A percentile compares a stretch with the other conserved stretches of the same genome.
Evolutionary conservation across 169 alveolate genomes (phyloP).

Genomic region (Eimeria praecox): DNA sequence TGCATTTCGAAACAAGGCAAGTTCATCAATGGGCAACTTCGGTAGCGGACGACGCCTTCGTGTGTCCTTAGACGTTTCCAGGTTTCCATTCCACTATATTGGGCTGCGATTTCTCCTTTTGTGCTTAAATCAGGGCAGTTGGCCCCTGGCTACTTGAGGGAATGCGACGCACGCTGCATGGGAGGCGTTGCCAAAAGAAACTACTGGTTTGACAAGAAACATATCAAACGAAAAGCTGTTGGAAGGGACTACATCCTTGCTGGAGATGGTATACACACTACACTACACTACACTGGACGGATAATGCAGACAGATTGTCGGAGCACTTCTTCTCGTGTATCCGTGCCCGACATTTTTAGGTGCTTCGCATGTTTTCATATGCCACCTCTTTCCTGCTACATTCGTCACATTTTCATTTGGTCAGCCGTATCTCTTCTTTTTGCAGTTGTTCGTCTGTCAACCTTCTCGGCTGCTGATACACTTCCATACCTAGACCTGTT

Average conservation of each 20-base stretch:
- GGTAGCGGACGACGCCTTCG: neutral
- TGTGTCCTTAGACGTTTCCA: neutral
- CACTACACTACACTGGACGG: neutral
- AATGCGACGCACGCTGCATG: slow-evolving; percentile 60
- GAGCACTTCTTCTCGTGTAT: neutral
- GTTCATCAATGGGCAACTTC: slow-evolving; percentile 1
- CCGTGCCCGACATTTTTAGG: neutral
- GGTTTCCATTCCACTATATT: neutral
- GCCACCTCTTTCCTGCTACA: neutral
- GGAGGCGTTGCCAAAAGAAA: neutral
- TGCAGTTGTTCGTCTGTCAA: slow-evolving; percentile 42
- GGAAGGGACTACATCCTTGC: slow-evolving; percentile 23
- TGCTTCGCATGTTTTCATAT: neutral
- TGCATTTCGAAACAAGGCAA: slow-evolving; percentile 33
- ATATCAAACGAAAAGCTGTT: neutral
- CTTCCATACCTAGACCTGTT: slow-evolving; percentile 55
- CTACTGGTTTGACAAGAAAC: neutral
- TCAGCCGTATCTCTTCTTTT: neutral
- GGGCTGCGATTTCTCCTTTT: neutral
- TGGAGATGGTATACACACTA: slow-evolving; percentile 30
- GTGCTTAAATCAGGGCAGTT: slow-evolving; percentile 38
- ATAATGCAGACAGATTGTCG: neutral
- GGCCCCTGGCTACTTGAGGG: slow-evolving; percentile 53
- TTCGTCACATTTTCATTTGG: neutral
- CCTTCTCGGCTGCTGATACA: slow-evolving; percentile 7